Base-by-base conservation (phyloP, 179 eudicot species). In the Carnegiea gigantea region DNA sequence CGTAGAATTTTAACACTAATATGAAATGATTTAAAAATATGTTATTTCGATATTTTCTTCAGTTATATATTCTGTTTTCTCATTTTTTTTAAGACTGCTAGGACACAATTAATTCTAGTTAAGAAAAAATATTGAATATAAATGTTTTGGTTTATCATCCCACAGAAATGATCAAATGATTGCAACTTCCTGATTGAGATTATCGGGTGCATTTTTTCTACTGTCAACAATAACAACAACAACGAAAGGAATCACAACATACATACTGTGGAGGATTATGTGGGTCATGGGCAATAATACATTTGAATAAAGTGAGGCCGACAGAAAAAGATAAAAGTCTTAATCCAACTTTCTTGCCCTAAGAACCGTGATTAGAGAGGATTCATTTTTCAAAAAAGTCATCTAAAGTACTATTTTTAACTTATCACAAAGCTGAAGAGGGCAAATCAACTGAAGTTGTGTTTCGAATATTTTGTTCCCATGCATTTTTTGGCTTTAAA, bases 261-360 rank as follows among this genome's bases (percentile, higher is more conserved):
- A 75, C 40, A 26, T 12, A 2, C 3, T 40, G 44, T 40, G 36
- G 77, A 62, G 30, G 79, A 75, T 83, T 83, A n/a, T 65, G 82
- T 83, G 86, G 86, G 86, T 26, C 80, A 79, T 54, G 76, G 46
- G 38, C 73, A 84, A 80, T 80, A 21, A 80, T 84, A 53, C 54
- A 57, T 57, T 28, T 79, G 43, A 59, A 60, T 6, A 80, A 79
- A 83, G 80, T 75, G 79, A 82, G 71, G 78, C 48, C 59, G 33
- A 72, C 46, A n/a, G 24, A 20, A 23, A 18, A 77, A 62, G 18
- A 76, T 5, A 44, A 2, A 28, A 54, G 81, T 78, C 81, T 48
- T 83, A 82, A 62, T 78, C 85, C 26, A 73, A 60, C 71, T 72
- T 79, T 78, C 75, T 67, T 73, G 72, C 40, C 79, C 44, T 64